A percentile compares a stretch with the other conserved stretches of the same genome.
These are phyloP conservation scores for Leishmania gerbilli DNA, from an alignment of 208 protist genomes.

Conservation along the genomic window DNA sequence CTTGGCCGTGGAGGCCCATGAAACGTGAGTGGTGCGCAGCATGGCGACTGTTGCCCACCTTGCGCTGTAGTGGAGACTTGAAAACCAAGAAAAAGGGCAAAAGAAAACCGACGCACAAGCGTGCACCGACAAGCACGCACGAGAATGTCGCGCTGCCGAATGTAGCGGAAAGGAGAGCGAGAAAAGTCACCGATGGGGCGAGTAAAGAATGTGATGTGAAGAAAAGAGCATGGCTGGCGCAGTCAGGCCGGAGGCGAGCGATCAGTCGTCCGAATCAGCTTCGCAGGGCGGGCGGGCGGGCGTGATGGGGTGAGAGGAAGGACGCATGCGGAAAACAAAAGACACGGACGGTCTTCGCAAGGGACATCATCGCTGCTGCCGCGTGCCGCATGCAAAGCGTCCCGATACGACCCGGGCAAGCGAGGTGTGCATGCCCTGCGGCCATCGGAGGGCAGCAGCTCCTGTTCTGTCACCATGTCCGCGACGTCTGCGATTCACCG, in stretches of 20 bases:
- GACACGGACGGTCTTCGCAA: neutral
- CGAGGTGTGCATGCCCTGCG: neutral
- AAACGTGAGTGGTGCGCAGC: constrained; percentile 31
- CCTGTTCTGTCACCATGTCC: neutral
- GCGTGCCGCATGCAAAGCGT: neutral
- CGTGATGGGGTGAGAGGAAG: neutral
- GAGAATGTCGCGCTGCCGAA: neutral
- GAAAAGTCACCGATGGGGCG: neutral
- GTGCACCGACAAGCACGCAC: neutral
- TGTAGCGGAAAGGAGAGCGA: neutral
- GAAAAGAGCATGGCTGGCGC: neutral
- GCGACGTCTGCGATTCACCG: neutral
- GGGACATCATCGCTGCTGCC: neutral
- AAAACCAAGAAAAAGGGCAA: neutral
- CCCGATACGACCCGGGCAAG: too few species aligned
- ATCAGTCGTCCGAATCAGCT: neutral
- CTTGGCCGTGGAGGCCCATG: constrained; percentile 39
- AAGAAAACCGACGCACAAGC: neutral
- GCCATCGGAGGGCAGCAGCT: neutral
- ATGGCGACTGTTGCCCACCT: constrained; percentile 5
- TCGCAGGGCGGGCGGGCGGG: neutral
- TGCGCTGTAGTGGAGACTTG: neutral
- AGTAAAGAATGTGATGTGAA: neutral
- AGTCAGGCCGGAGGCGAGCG: neutral
- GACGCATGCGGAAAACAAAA: neutral